Evolutionary conservation across 108 stramenopile species (phyloP).

Genomic region (Epithemia pelagica): DNA sequence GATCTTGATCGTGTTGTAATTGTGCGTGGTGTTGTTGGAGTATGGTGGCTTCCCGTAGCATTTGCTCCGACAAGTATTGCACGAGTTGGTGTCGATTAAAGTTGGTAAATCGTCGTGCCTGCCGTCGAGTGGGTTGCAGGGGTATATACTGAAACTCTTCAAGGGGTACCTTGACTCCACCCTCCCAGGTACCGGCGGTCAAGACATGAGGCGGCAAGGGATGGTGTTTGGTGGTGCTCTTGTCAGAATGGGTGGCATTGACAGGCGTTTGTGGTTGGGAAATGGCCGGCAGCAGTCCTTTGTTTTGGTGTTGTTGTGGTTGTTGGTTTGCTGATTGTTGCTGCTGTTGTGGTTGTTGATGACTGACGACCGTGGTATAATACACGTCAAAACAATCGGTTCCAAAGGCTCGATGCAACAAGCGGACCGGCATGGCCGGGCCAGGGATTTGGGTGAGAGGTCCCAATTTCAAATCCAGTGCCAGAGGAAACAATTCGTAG

Average conservation of each 20-base stretch:
- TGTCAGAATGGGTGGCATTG: not conserved
- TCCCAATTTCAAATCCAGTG: constrained; percentile 39
- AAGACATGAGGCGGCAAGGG: constrained; percentile 19
- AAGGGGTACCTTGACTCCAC: constrained; percentile 28
- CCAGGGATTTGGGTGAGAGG: constrained; percentile 39
- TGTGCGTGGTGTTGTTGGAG: not conserved
- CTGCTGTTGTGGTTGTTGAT: not conserved
- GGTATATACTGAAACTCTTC: constrained; percentile 60
- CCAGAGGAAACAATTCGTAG: constrained; percentile 48
- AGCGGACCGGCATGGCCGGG: constrained; percentile 32
- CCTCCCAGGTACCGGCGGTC: constrained; percentile 52
- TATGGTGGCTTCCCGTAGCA: constrained; percentile 11
- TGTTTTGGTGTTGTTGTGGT: too few relatives aligned
- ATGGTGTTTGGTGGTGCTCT: constrained; percentile 5
- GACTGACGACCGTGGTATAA: constrained; percentile 39
- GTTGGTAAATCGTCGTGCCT: constrained; percentile 35
- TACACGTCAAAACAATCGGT: constrained; percentile 66
- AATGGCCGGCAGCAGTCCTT: too few relatives aligned
- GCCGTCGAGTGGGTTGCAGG: constrained; percentile 46
- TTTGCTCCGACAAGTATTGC: constrained; percentile 32
- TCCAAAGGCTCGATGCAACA: constrained; percentile 63
- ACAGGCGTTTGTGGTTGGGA: too few relatives aligned
- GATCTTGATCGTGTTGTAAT: not conserved
- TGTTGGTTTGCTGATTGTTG: not conserved
- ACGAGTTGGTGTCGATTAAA: constrained; percentile 28